Evolutionary conservation across 1,284 basidiomycete species (phyloP).

Genomic region (Heterobasidion annosum): DNA sequence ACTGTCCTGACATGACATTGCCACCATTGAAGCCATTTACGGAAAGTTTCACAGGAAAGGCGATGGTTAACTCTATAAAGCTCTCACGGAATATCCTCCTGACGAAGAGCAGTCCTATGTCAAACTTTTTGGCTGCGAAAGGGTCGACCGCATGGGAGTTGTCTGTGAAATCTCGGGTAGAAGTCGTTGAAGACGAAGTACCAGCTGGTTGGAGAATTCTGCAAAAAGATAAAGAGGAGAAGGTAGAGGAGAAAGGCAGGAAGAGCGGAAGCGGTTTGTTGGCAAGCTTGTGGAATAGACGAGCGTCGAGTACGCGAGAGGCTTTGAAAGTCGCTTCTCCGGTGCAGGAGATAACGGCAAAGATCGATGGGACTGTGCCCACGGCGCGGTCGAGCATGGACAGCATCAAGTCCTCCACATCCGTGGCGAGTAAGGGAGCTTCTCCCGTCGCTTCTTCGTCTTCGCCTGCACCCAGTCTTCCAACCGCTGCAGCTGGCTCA

Average conservation of each 20-base stretch:
- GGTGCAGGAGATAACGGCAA: not conserved
- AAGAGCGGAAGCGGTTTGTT: constrained; percentile 40
- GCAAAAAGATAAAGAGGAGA: constrained; percentile 26
- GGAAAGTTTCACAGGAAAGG: constrained; percentile 45
- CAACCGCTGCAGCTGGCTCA: not conserved
- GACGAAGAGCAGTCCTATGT: constrained; percentile 51
- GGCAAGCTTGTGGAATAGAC: constrained; percentile 62
- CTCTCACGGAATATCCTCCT: constrained; percentile 49
- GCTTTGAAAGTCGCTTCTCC: not conserved
- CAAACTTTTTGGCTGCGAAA: constrained; percentile 54
- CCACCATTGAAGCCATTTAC: constrained; percentile 34
- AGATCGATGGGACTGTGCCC: not conserved
- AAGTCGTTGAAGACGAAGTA: constrained; percentile 40
- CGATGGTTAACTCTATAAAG: constrained; percentile 48
- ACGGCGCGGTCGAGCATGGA: constrained; percentile 5
- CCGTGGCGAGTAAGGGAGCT: not conserved
- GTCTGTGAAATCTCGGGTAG: constrained; percentile 46
- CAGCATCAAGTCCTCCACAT: not conserved
- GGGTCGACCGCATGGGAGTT: constrained; percentile 68
- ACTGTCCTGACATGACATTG: constrained; percentile 20
- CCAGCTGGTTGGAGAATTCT: constrained; percentile 60
- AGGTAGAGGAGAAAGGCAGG: constrained; percentile 31
- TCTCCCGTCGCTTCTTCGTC: not conserved
- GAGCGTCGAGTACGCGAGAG: constrained; percentile 16
- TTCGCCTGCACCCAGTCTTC: not conserved